Base-by-base conservation (phyloP, 2,329 filamentous ascomycete species). In the Xylaria sp. region DNA sequence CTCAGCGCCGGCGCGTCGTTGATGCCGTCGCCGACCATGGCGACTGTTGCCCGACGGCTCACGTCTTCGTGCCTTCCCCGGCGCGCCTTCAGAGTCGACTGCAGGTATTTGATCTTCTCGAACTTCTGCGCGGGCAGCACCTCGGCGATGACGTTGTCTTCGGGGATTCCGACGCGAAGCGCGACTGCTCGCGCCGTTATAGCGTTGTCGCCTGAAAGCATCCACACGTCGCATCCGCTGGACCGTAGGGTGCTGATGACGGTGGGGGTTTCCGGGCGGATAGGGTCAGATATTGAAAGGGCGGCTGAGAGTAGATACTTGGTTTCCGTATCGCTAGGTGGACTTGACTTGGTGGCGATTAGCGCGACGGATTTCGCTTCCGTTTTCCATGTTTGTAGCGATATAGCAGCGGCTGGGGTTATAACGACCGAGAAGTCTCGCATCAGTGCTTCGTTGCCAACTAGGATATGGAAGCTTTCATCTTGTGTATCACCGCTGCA, bases 131-230 rank as follows among this genome's bases (percentile, higher is more conserved):
- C 87, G 0, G 94, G 93, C 10, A 97, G 85, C 4, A 97, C 92
- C 66, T 92, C 92, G 10, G 93, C 92, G 64, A 96, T 90, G 66
- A 97, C 89, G 72, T 96, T 91, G 56, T 81, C 78, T 0, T 81
- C 71, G 0, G 87, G 83, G 66, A 97, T 97, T 21, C 91, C 91
- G 17, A 97, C 82, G 70, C 86, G 86, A 1, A 82, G 78, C 1
- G 90, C 93, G 2, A 97, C 91, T 0, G 92, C 92, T 19, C 84
- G 81, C 2, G 93, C 93, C 0, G 93, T 97, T n/a, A 81, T 87
- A n/a, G 81, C 79, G 72, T 97, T 97, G 79, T 97, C 93, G 29
- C 93, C 93, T 0, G 92, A 96, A 37, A 97, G 87, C 92, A 97
- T 96, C 87, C 90, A 97, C 3, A 96, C 90, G 31, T 88, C 85